Conservation (phyloP, 2,329 filamentous ascomycete species). For the Penicillium sp. region DNA sequence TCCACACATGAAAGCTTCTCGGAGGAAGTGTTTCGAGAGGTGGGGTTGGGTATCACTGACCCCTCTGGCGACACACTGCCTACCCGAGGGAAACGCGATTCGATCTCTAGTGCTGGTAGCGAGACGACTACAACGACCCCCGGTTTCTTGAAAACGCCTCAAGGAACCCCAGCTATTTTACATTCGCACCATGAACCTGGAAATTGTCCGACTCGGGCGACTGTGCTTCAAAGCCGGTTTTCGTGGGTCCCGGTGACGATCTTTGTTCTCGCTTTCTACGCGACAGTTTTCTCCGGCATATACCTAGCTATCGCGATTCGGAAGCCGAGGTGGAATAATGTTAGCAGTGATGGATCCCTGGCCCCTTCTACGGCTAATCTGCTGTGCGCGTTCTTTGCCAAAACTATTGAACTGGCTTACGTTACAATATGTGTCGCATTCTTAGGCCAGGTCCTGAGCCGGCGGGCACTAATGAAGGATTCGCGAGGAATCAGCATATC, state of each 20-base stretch:
- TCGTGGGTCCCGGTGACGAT: constrained; percentile 46
- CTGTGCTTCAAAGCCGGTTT: constrained; percentile 40
- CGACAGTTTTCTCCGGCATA: constrained; percentile 51
- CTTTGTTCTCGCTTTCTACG: constrained; percentile 47
- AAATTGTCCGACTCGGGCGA: constrained; percentile 40
- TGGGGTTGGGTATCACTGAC: constrained; percentile 31
- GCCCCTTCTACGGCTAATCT: constrained; percentile 69
- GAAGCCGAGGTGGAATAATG: constrained; percentile 65
- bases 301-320: constrained; percentile 68
- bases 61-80: constrained; percentile 19
- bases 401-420: constrained; percentile 78
- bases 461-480: constrained; percentile 66
- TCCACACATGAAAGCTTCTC: constrained; percentile 24
- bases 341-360: constrained; percentile 58
- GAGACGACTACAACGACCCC: constrained; percentile 12
- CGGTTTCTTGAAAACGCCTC: constrained; percentile 23
- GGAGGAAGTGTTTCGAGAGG: constrained; percentile 27
- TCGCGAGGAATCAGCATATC: constrained; percentile 73
- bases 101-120: constrained; percentile 11
- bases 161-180: constrained; percentile 16
- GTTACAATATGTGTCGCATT: constrained; percentile 78
- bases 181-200: constrained; percentile 12
- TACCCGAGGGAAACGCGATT: constrained; percentile 8
- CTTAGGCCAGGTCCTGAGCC: constrained; percentile 75
- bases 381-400: constrained; percentile 72